phyloP scores from a whole-genome alignment of 2,329 filamentous ascomycete genomes.

The Grosmannia penicillata region DNA sequence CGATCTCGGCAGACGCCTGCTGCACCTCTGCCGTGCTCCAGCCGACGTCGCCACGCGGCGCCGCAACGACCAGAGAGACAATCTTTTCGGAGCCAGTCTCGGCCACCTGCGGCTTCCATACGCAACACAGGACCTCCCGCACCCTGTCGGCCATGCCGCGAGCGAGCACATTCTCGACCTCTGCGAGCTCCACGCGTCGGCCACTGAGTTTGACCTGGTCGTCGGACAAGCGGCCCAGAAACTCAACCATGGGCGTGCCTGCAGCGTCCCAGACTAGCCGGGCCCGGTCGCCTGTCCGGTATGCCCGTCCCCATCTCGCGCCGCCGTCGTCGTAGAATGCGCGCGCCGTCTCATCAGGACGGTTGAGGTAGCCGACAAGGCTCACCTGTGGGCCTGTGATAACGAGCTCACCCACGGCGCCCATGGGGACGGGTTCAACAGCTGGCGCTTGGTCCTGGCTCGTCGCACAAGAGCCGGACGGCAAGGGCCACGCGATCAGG shows the following conservation, averaged over 20 bases:
- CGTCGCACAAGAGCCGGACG: too few species aligned
- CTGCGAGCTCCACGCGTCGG: constrained; percentile 44
- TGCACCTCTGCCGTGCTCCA: constrained; percentile 14
- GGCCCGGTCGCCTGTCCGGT: constrained; percentile 11
- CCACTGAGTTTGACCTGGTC: constrained; percentile 50
- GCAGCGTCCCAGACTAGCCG: constrained; percentile 6
- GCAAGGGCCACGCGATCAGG: constrained; percentile 17
- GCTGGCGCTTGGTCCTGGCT: constrained; percentile 3
- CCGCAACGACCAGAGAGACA: constrained; percentile 40
- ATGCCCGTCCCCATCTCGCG: constrained; percentile 6
- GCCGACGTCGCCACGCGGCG: constrained; percentile 19
- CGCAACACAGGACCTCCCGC: constrained; percentile 9
- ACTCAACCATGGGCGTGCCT: constrained; percentile 24
- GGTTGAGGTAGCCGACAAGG: constrained; percentile 35
- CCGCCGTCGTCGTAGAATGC: constrained; percentile 3
- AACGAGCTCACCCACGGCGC: constrained; percentile 10
- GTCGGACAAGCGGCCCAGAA: constrained; percentile 37
- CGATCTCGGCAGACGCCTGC: constrained; percentile 22
- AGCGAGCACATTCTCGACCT: constrained; percentile 12
- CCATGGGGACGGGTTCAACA: constrained; percentile 7
- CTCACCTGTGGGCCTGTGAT: constrained; percentile 11
- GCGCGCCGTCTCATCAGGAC: constrained; percentile 30
- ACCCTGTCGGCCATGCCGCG: constrained; percentile 6
- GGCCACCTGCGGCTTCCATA: background rate
- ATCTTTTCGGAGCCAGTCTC: constrained; percentile 13